Evolutionary conservation across 495 filamentous ascomycete genomes (phyloP), one percentile per base, ranked within the genome.

Genomic region (Stereocaulon alpinum): DNA sequence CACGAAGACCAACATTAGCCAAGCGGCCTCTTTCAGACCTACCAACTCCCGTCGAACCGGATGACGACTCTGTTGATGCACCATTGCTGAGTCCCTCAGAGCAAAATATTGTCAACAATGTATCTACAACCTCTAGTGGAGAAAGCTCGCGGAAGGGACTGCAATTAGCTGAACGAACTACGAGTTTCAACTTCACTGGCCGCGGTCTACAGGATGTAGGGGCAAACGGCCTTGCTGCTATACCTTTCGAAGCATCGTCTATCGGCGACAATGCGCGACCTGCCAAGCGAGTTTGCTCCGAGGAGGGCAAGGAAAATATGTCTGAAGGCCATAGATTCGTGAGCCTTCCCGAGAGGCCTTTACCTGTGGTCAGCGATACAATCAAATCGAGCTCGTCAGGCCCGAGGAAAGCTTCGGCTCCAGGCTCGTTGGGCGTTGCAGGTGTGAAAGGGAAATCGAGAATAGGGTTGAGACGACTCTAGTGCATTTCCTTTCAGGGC

Each of bases 1-100:
- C 72, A 17, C 67, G 72, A 49, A 73, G 73, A 41, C 72, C 68
- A 48, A 63, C 69, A 12, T 64, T 67, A 17, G 68, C 69, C 67
- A 77, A n/a, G 70, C 74, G n/a, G 60, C 77, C 52, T 69, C 73
- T 57, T 66, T 76, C 51, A 62, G 76, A 41, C 65, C 70, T 40
- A 24, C n/a, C 65, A 60, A 29, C 49, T 12, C 49, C 49, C 24
- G 24, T 51, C 22, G 55, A 56, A 30, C 58, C 63, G 52, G 40
- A 54, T 5, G 44, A 62, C 5, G 63, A 60, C 40, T 22, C 49
- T 24, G 50, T 52, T 50, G 65, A 63, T 3, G 41, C 59, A 61
- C 27, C 56, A 52, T 40, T 49, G 43, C 24, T 71, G 66, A 69
- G 68, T 29, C 65, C 68, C 9, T 76, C 76, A 0, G 73, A 76